Conservation (phyloP, 495 filamentous ascomycete species). For the Xylaria intraflava region DNA sequence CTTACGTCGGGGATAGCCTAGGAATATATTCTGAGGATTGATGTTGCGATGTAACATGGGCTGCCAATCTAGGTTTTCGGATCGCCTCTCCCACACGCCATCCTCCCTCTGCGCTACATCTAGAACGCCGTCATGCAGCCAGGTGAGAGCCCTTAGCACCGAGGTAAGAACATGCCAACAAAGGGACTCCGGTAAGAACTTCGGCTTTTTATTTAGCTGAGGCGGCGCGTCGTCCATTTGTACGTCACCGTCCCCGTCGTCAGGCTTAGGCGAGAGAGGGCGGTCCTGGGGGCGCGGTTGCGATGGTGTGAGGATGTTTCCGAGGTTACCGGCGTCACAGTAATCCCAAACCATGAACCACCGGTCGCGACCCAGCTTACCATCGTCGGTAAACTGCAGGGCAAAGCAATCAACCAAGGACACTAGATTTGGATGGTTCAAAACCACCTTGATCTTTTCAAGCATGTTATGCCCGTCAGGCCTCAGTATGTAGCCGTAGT, state of each 20-base stretch:
- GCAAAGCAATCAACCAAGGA: constrained; percentile 23
- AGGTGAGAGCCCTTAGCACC: constrained; percentile 34
- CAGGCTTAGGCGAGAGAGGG: not conserved
- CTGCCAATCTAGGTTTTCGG: constrained; percentile 31
- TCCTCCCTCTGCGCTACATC: not conserved
- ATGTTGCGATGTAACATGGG: constrained; percentile 41
- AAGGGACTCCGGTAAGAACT: constrained; percentile 35
- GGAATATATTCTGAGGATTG: constrained; percentile 35
- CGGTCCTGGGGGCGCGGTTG: not conserved
- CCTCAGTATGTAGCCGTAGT: constrained; percentile 1
- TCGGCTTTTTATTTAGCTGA: not conserved
- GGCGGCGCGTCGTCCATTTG: not conserved
- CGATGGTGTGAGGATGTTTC: constrained; percentile 21
- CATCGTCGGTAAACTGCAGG: not conserved
- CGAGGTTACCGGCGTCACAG: constrained; percentile 34
- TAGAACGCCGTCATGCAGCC: constrained; percentile 36
- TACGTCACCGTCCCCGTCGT: not conserved
- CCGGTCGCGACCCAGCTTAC: not conserved
- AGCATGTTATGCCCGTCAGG: constrained; percentile 1
- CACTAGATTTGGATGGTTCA: constrained; percentile 42
- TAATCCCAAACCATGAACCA: constrained; percentile 33
- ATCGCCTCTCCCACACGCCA: not conserved
- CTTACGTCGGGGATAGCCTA: constrained; percentile 34
- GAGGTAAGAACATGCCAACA: constrained; percentile 41
- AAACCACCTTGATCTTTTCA: constrained; percentile 13